Conservation (phyloP, 2,329 filamentous ascomycete species). For the Fusarium nematophilum region DNA sequence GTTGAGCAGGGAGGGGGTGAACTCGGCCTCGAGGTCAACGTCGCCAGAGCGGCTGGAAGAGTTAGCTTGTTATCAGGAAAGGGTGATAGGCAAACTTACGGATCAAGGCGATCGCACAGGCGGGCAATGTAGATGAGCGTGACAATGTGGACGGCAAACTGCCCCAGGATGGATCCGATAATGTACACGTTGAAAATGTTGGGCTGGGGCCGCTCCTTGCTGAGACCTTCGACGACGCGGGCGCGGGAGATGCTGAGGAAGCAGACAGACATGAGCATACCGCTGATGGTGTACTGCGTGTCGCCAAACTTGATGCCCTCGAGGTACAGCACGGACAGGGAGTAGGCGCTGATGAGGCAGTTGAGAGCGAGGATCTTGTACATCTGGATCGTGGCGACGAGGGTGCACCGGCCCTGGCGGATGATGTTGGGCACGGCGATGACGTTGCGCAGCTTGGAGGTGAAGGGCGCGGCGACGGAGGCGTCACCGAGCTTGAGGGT, state of each 20-base stretch:
- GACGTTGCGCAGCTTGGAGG: slow-evolving; percentile 96
- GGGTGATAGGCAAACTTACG: slow-evolving; percentile 68
- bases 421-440: slow-evolving; percentile 98
- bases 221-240: slow-evolving; percentile 92
- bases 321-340: slow-evolving; percentile 92
- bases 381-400: slow-evolving; percentile 99
- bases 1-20: slow-evolving; percentile 92
- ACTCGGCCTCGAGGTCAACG: slow-evolving; percentile 94
- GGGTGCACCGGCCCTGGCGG: slow-evolving; percentile 94
- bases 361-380: slow-evolving; percentile 99
- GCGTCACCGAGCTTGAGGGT: slow-evolving; percentile 97
- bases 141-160: slow-evolving; percentile 94
- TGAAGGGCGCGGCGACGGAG: slow-evolving; percentile 96
- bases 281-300: slow-evolving; percentile 97
- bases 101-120: slow-evolving; percentile 86
- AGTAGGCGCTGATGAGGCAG: slow-evolving; percentile 98
- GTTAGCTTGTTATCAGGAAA: slow-evolving; percentile 39
- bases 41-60: slow-evolving; percentile 61
- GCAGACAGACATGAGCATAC: slow-evolving; percentile 99
- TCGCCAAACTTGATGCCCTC: slow-evolving; percentile 99
- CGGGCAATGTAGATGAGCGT: slow-evolving; percentile 95
- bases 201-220: slow-evolving; percentile 95
- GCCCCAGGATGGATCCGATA: slow-evolving; percentile 95
- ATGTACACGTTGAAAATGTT: slow-evolving; percentile 99
- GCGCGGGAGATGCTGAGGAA: slow-evolving; percentile 99